Conservation (phyloP, 1,284 basidiomycete species). For the Cutaneotrichosporon dermatis region DNA sequence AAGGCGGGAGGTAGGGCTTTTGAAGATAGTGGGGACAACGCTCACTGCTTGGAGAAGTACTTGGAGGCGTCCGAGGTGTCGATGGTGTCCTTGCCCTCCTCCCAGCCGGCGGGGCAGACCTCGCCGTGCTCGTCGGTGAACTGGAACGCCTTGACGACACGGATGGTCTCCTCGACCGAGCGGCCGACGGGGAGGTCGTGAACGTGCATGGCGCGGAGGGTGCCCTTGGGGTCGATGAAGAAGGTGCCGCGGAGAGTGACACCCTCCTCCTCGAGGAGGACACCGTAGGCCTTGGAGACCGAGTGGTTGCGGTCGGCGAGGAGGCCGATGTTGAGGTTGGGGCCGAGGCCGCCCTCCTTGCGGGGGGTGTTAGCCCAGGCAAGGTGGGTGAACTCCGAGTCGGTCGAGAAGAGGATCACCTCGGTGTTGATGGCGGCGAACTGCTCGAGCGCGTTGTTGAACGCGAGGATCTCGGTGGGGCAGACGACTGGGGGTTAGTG, state of each 20-base stretch:
- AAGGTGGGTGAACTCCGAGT: slow-evolving; percentile 81
- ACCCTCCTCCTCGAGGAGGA: slow-evolving; percentile 78
- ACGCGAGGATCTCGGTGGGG: slow-evolving; percentile 87
- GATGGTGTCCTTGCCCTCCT: slow-evolving; percentile 42
- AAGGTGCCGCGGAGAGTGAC: slow-evolving; percentile 80
- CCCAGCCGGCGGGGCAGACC: slow-evolving; percentile 85
- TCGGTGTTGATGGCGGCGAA: slow-evolving; percentile 69
- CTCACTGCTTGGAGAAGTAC: slow-evolving; percentile 60
- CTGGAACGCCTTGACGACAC: slow-evolving; percentile 86
- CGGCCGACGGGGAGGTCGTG: slow-evolving; percentile 88
- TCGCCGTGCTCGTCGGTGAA: slow-evolving; percentile 71
- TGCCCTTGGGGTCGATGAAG: slow-evolving; percentile 83
- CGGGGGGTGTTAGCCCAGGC: slow-evolving; percentile 77
- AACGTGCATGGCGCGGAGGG: slow-evolving; percentile 57
- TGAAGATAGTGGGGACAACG: slow-evolving; percentile 7
- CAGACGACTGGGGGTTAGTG: slow-evolving; percentile 60
- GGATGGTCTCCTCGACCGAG: slow-evolving; percentile 82
- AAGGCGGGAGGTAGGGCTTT: background rate
- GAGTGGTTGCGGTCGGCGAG: slow-evolving; percentile 50
- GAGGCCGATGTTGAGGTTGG: slow-evolving; percentile 73
- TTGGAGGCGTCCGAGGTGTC: slow-evolving; percentile 58
- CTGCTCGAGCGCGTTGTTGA: slow-evolving; percentile 72
- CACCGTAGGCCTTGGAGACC: slow-evolving; percentile 64
- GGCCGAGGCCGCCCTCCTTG: slow-evolving; percentile 79
- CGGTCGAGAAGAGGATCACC: slow-evolving; percentile 74